Conservation (phyloP, 1,284 basidiomycete species). For the Pascua guehoae region DNA sequence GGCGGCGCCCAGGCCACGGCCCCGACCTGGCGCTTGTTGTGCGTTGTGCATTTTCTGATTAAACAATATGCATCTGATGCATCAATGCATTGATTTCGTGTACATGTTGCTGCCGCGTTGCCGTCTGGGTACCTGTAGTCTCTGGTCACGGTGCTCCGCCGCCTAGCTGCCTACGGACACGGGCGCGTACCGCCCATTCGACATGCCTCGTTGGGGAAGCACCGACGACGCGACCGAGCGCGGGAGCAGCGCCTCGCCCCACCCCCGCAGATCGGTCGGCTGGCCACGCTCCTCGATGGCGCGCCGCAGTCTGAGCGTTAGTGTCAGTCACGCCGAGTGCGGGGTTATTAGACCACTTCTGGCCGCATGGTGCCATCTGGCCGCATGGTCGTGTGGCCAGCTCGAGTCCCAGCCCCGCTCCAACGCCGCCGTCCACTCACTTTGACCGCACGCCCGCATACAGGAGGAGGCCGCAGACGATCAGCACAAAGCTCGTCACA, state of each 20-base stretch:
- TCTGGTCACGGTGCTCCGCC: too few relatives aligned
- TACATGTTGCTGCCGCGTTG: too few relatives aligned
- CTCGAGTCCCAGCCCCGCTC: background rate
- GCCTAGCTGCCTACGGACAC: constrained; percentile 3
- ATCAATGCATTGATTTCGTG: too few relatives aligned
- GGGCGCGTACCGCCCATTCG: background rate
- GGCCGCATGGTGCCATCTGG: too few relatives aligned
- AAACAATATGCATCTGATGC: too few relatives aligned
- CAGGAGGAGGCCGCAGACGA: constrained; percentile 75
- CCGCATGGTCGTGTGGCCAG: too few relatives aligned
- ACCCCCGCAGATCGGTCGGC: constrained; percentile 23
- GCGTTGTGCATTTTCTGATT: too few relatives aligned
- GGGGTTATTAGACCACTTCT: too few relatives aligned
- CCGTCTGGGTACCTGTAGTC: too few relatives aligned
- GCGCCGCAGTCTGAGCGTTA: constrained; percentile 17
- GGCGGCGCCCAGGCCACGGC: too few relatives aligned
- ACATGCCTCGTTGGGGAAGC: background rate
- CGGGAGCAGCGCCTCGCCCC: constrained; percentile 21
- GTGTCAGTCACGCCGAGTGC: too few relatives aligned
- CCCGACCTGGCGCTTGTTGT: too few relatives aligned
- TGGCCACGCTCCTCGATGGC: constrained; percentile 22
- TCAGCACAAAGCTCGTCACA: constrained; percentile 81
- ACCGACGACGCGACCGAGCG: background rate
- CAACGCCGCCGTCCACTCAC: constrained; percentile 18
- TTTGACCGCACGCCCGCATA: constrained; percentile 68